Evolutionary conservation across 768 basidiomycete species (phyloP), one percentile per base, ranked within the genome.

Genomic region (Phanerodontia chrysosporium): DNA sequence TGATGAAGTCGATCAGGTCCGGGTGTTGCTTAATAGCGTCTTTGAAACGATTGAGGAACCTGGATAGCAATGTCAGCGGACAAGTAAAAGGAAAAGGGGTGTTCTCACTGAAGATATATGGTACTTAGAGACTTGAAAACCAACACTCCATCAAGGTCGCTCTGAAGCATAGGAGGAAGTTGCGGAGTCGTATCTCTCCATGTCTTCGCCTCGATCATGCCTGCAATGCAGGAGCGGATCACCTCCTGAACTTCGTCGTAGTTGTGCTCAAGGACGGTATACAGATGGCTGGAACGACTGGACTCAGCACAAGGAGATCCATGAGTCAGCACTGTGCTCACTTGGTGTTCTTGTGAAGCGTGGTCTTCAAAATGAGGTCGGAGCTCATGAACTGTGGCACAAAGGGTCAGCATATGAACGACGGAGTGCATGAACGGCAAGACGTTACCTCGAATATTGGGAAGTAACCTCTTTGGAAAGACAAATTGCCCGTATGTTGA

Each of bases 11-110:
- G 0, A 64, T 64, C 1, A 88, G 67, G 25, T 72, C 67, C 0
- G 83, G 83, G 58, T 83, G 75, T 25, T 70, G 76, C 1, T 74
- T 70, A 10, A 81, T 69, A 0, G 79, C 78, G 45, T 82, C 79
- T 67, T 85, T 84, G 72, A 86, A 87, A 2, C 84, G 83, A 4
- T 75, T 75, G 7, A 87, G 64, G 35, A 39, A 21, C 0, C 52
- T 10, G 39, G 27, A 39, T 53, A 28, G 53, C 9, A 42, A 18
- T 14, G 32, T 35, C 32, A 35, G 32, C 32, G 22, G 36, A 6
- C 58, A 35, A 25, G 7, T 14, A 35, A n/a, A n/a, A n/a, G 32
- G 7, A 35, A 35, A 35, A 7, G 8, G 32, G 32, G 25, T 54
- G 18, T 12, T 49, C 66, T n/a, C 54, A 70, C 65, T 67, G 57